Conservation (phyloP, 306 rosid genomes). For the Biancaea sappan region DNA sequence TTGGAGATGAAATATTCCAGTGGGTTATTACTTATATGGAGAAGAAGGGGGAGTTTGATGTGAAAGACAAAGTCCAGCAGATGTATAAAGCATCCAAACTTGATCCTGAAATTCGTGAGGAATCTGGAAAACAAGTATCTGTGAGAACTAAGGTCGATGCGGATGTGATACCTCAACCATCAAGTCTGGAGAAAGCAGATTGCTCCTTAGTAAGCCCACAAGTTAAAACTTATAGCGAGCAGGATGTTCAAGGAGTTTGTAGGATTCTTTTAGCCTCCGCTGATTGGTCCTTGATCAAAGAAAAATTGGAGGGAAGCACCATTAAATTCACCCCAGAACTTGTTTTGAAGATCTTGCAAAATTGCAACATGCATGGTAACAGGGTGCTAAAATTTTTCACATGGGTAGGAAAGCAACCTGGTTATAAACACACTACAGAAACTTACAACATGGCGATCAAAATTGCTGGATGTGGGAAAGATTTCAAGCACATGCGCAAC, state of each 20-base stretch:
- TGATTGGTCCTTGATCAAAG: conserved; percentile 58
- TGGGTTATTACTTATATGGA: conserved; percentile 58
- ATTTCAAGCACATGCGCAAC: conserved; percentile 87
- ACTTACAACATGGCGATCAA: conserved; percentile 87
- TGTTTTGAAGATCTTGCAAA: conserved; percentile 59
- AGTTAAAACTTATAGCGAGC: conserved; percentile 46
- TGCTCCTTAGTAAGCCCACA: conserved; percentile 32
- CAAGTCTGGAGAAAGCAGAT: conserved; percentile 33
- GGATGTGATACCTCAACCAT: conserved; percentile 35
- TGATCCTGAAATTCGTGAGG: conserved; percentile 40
- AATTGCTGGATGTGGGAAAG: conserved; percentile 82
- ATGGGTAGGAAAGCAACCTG: conserved; percentile 73
- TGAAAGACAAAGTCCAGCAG: conserved; percentile 61
- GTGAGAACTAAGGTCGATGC: conserved; percentile 29
- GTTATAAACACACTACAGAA: conserved; percentile 64
- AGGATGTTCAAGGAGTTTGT: conserved; percentile 52
- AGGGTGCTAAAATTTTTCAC: conserved; percentile 63
- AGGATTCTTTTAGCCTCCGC: conserved; percentile 57
- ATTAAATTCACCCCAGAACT: conserved; percentile 66
- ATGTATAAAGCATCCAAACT: conserved; percentile 48
- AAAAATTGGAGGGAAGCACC: conserved; percentile 57
- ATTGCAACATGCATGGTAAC: conserved; percentile 51
- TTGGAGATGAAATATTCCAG: conserved; percentile 53
- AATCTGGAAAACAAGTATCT: conserved; percentile 34
- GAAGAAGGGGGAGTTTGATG: conserved; percentile 53